Percentiles rank a stretch among this genome's conserved stretches.
Evolutionary conservation across 176 grass and related monocot genomes (phyloP).

Genomic region (Phoenix roebelenii): DNA sequence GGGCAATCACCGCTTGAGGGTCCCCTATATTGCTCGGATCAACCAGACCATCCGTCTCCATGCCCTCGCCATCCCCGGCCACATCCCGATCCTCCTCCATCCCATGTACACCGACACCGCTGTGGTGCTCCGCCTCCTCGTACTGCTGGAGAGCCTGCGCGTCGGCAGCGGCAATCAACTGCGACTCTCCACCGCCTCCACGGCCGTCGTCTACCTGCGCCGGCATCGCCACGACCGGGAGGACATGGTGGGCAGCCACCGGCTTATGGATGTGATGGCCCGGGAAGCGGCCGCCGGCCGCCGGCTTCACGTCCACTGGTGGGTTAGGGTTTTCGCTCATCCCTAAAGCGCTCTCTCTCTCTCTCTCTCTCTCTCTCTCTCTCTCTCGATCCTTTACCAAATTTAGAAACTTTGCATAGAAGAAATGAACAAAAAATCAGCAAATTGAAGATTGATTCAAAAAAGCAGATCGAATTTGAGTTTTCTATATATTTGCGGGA

Average conservation of each 20-base stretch:
- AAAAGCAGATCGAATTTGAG: too few species aligned
- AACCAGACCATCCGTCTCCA: slow-evolving; percentile 19
- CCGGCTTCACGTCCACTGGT: slow-evolving; percentile 57
- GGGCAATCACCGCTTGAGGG: slow-evolving; percentile 26
- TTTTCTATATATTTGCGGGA: too few species aligned
- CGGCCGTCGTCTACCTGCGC: slow-evolving; percentile 3
- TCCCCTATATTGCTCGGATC: slow-evolving; percentile 22
- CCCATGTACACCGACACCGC: slow-evolving; percentile 11
- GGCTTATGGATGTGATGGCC: background rate
- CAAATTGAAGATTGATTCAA: too few species aligned
- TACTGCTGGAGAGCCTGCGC: slow-evolving; percentile 42
- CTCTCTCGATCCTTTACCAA: too few species aligned
- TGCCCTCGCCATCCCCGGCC: slow-evolving; percentile 23
- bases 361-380: too few species aligned
- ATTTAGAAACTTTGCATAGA: too few species aligned
- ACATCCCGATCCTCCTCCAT: slow-evolving; percentile 59
- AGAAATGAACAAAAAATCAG: too few species aligned
- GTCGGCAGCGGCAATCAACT: slow-evolving; percentile 32
- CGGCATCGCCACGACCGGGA: slow-evolving; percentile 7
- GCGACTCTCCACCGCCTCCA: background rate
- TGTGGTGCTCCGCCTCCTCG: background rate
- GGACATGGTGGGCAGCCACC: background rate
- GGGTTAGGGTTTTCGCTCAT: slow-evolving; percentile 45
- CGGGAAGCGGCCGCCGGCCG: slow-evolving; percentile 47
- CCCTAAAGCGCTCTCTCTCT: too few species aligned